A percentile compares a stretch with the other conserved stretches of the same genome.
Conservation (phyloP, 768 basidiomycete species). For the Auriscalpium microsporum region DNA sequence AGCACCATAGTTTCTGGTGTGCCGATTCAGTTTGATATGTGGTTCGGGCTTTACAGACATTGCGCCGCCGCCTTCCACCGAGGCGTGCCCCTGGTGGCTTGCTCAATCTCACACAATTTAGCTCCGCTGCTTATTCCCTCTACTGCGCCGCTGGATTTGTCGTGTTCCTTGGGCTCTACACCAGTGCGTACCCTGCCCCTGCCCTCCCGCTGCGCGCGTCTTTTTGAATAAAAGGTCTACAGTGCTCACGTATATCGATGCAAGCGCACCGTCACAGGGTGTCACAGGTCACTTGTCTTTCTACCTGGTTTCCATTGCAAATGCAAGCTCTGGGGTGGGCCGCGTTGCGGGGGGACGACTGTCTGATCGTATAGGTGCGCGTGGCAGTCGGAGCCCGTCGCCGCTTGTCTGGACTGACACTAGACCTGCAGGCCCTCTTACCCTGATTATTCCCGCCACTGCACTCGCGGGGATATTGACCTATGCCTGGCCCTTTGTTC, state of each 20-base stretch:
- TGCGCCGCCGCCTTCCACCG: conserved; percentile 44
- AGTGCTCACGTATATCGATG: conserved; percentile 64
- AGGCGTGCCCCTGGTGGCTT: conserved; percentile 46
- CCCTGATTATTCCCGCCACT: conserved; percentile 60
- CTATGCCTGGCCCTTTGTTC: conserved; percentile 63
- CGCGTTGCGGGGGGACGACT: conserved; percentile 40
- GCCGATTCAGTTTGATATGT: too few species aligned
- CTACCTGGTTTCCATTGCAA: conserved; percentile 54
- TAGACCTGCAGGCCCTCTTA: conserved; percentile 37
- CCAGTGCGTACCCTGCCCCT: neutral
- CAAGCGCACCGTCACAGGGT: conserved; percentile 44
- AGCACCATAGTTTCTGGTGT: too few species aligned
- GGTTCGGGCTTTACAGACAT: conserved; percentile 9
- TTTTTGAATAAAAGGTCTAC: too few species aligned
- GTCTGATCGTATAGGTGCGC: conserved; percentile 36
- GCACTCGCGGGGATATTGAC: conserved; percentile 48
- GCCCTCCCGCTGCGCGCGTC: too few species aligned
- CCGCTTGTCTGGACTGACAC: too few species aligned
- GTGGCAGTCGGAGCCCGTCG: conserved; percentile 8
- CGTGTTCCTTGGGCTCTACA: conserved; percentile 63
- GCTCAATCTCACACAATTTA: conserved; percentile 51
- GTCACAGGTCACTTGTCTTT: conserved; percentile 43
- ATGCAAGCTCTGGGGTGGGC: conserved; percentile 56
- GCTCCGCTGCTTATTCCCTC: conserved; percentile 40
- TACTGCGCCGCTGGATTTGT: conserved; percentile 52